Conservation (phyloP, 2,329 filamentous ascomycete species). For the Talaromyces rugulosus region DNA sequence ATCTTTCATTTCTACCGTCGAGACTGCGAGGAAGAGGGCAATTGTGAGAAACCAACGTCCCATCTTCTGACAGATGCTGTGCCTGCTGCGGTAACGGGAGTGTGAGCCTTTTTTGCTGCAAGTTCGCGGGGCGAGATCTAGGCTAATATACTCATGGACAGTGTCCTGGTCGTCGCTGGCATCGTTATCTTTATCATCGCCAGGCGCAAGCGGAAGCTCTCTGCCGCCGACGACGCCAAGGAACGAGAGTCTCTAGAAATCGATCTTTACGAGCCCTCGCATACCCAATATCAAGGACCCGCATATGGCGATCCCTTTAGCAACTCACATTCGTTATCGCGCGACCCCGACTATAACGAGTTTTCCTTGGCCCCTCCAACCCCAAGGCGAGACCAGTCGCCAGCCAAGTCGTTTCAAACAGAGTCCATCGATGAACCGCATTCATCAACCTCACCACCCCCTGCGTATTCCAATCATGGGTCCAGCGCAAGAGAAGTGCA, state of each 20-base stretch:
- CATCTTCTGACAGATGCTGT: conserved; percentile 10
- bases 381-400: conserved; percentile 1
- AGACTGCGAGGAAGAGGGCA: conserved; percentile 8
- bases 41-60: conserved; percentile 13
- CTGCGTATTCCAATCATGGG: conserved; percentile 4
- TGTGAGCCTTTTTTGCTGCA: conserved; percentile 5
- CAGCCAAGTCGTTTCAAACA: conserved; percentile 6
- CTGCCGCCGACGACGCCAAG: conserved; percentile 9
- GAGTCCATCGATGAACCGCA: conserved; percentile 3
- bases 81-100: conserved; percentile 9
- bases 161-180: conserved; percentile 6
- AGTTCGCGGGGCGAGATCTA: neutral
- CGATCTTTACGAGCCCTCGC: conserved; percentile 12
- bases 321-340: conserved; percentile 8
- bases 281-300: conserved; percentile 2
- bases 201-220: conserved; percentile 7
- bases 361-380: conserved; percentile 11
- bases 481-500: neutral
- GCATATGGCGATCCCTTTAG: conserved; percentile 7
- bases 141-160: neutral
- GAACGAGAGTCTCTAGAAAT: conserved; percentile 13
- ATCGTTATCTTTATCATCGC: conserved; percentile 10
- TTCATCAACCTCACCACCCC: conserved; percentile 1
- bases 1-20: conserved; percentile 7
- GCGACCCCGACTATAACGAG: conserved; percentile 13